phyloP scores from a whole-genome alignment of 768 basidiomycete genomes.

The Amanita rubescens region DNA sequence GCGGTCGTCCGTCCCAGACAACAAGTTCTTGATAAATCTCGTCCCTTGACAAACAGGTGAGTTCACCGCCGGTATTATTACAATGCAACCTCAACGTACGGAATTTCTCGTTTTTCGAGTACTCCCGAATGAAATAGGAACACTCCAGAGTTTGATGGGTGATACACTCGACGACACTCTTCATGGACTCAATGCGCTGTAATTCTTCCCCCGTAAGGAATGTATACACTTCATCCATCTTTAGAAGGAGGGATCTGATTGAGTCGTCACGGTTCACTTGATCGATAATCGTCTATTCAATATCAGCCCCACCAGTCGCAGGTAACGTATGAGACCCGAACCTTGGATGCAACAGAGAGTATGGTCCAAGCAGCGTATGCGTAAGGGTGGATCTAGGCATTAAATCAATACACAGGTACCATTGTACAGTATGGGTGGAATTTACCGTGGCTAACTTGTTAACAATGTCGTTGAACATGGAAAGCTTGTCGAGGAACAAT shows the following conservation, averaged over 20 bases:
- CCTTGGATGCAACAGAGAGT: not conserved
- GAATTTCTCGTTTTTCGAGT: not conserved
- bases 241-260: not conserved
- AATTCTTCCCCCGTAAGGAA: not conserved
- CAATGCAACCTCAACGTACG: not conserved
- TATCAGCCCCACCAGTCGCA: not conserved
- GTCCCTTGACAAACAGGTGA: not conserved
- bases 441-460: not conserved
- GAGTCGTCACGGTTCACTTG: not conserved
- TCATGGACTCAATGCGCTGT: not conserved
- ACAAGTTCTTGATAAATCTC: not conserved
- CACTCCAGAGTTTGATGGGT: not conserved
- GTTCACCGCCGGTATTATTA: not conserved
- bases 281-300: not conserved
- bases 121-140: not conserved
- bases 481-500: not conserved
- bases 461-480: not conserved
- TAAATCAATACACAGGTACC: not conserved
- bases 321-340: not conserved
- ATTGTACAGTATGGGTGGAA: not conserved
- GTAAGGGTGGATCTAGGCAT: not conserved
- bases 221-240: too few relatives aligned
- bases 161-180: not conserved
- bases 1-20: not conserved
- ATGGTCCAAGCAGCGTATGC: not conserved